Base-by-base conservation (phyloP, 176 grass and related monocot species). In the Lolium rigidum region DNA sequence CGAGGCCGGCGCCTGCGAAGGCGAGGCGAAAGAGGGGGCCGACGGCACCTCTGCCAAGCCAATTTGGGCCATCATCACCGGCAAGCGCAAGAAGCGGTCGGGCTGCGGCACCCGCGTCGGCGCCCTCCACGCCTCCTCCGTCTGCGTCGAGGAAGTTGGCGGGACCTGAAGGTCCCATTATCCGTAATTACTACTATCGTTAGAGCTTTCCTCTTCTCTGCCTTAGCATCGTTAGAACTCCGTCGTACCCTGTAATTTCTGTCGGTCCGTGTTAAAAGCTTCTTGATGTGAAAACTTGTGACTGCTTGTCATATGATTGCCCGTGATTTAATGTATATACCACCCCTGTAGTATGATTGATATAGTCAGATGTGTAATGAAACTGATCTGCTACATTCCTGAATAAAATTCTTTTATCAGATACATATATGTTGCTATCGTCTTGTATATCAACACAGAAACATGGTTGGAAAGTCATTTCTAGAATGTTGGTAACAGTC, bases 61-160 rank as follows among this genome's bases (percentile, higher is more conserved):
- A 0, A 26, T 81, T 44, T 85, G 86, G 90, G 82, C 79, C 22
- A 84, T 88, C 82, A 91, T 88, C 5, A 49, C 86, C 0, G 64
- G 82, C 9, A 80, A 86, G 18, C 60, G 84, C 24, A 85, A 91
- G 86, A 91, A 88, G 86, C 63, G 82, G 43, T 81, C 86, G 1
- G 68, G 90, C 52, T 89, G 90, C 26, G 80, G 84, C 52, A 48
- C 80, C 48, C 26, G 63, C 7, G 61, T 90, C 0, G 76, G 70
- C 0, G 55, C 88, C 31, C 41, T 83, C 20, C 75, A 79, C 57
- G 68, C 80, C 3, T 28, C 67, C 16, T 67, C 59, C 0, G 3
- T 79, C 41, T 74, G 76, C 1, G 35, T 87, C n/a, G 88, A 93
- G 62, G 79, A 92, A 46, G 81, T 84, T 75, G 84, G 81, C 0